These are phyloP conservation scores for Mycena filopes DNA, from an alignment of 768 basidiomycete genomes.

Conservation along the genomic window DNA sequence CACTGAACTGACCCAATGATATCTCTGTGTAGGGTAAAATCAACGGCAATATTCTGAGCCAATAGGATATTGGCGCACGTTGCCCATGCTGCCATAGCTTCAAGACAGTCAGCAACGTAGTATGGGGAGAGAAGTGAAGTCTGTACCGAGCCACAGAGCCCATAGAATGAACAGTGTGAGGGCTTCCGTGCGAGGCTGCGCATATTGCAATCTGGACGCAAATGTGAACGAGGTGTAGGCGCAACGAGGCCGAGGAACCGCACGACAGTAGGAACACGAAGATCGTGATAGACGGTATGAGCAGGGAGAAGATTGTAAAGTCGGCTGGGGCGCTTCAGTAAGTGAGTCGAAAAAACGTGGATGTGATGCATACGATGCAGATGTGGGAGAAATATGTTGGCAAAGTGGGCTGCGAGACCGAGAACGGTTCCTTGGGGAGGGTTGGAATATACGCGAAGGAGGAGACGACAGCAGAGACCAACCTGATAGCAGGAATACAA, in stretches of 20 bases:
- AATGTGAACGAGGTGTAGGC: neutral
- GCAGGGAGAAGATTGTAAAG: constrained; percentile 75
- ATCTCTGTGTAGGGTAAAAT: constrained; percentile 62
- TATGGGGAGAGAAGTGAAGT: neutral
- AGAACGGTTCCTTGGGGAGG: constrained; percentile 60
- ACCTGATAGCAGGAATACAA: constrained; percentile 57
- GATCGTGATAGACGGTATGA: constrained; percentile 74
- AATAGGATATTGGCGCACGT: constrained; percentile 56
- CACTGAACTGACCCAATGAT: constrained; percentile 75
- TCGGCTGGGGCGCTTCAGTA: constrained; percentile 58
- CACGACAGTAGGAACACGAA: constrained; percentile 70
- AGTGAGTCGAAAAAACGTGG: neutral
- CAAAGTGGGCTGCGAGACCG: constrained; percentile 76
- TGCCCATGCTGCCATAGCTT: constrained; percentile 83
- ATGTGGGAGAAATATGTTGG: constrained; percentile 70
- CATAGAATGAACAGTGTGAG: constrained; percentile 63
- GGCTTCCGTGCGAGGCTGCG: constrained; percentile 73
- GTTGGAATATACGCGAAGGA: constrained; percentile 3
- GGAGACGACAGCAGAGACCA: neutral
- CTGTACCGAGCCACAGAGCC: constrained; percentile 77
- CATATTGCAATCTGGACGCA: constrained; percentile 69
- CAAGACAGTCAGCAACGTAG: constrained; percentile 9
- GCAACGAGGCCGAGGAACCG: constrained; percentile 34
- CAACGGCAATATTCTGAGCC: constrained; percentile 5
- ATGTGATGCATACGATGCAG: constrained; percentile 59